Base-by-base conservation (phyloP, 176 grass and related monocot genomes). In the Pharus latifolius region DNA sequence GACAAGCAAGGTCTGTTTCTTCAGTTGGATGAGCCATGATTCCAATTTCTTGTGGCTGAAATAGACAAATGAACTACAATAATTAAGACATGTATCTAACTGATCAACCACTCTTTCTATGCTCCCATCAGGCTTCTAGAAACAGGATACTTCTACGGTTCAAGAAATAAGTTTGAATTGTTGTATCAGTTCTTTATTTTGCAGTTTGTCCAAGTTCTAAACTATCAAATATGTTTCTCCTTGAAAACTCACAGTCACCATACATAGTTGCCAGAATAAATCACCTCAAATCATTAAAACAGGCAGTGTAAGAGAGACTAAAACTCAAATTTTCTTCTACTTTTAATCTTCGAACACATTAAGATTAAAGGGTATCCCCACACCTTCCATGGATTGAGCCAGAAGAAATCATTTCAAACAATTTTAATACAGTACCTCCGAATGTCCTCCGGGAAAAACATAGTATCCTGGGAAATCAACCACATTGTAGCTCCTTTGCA, bases 361-460 rank as follows among this genome's bases (percentile, higher is more conserved):
- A 5, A 38, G 35, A 38, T 9, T 38, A 5, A 38, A 38, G 9
- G 9, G 35, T 5, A 38, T 38, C 4, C 35, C 8, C 1, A 43
- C 29, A 7, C 0, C 16, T 54, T 59, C 50, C 49, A 71, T 49
- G 6, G 49, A 2, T 9, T 72, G 14, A 31, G 53, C 14, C 20
- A 18, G 9, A 38, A 38, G 35, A 38, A 47, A 42, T 49, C 51
- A 18, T 34, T 18, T 31, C 29, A 60, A 58, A 56, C 10, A 68
- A 44, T 67, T 17, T 61, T 41, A 49, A 44, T 22, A 28, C 52
- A 15, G 78, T 86, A 98, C 95, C 95, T 98, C 95, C 0, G 95
- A 88, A 47, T 98, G 95, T 17, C 95, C 95, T 72, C 95, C 95
- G 31, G 87, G 95, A 54, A 98, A 98, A 85, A 98, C 95, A 72